Conservation (phyloP, 768 basidiomycete species). For the Hebeloma cylindrosporum region DNA sequence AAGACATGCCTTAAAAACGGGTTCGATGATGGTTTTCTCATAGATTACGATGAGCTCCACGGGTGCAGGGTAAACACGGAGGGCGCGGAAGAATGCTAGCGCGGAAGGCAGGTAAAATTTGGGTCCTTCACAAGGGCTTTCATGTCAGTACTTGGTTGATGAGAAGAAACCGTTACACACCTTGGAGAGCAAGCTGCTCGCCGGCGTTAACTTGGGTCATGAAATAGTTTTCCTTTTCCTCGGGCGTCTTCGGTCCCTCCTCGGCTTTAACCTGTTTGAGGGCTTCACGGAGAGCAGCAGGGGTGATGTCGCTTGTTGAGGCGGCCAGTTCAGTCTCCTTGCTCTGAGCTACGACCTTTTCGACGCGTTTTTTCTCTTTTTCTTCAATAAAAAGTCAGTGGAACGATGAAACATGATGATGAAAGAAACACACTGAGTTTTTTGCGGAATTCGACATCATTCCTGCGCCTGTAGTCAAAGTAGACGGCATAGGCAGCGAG, state of each 20-base stretch:
- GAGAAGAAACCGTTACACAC: conserved; percentile 41
- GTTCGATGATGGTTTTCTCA: conserved; percentile 82
- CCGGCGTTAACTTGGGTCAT: conserved; percentile 87
- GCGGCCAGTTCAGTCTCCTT: conserved; percentile 39
- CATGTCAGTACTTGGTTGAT: conserved; percentile 1
- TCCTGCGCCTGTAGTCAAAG: conserved; percentile 94
- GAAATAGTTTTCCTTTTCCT: conserved; percentile 87
- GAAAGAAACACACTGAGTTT: conserved; percentile 65
- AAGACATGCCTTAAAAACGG: conserved; percentile 69
- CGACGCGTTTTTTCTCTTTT: conserved; percentile 89
- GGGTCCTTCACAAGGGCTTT: conserved; percentile 59
- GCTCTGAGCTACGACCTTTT: conserved; percentile 60
- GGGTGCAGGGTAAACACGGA: conserved; percentile 92
- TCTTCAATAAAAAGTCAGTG: conserved; percentile 45
- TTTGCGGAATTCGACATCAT: conserved; percentile 84
- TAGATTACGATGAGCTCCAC: conserved; percentile 95
- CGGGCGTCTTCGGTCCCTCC: conserved; percentile 60
- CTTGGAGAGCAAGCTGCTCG: conserved; percentile 77
- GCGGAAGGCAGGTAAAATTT: conserved; percentile 78
- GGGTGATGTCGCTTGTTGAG: conserved; percentile 33
- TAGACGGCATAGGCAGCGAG: conserved; percentile 83
- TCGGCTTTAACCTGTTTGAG: conserved; percentile 70
- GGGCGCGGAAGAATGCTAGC: conserved; percentile 87
- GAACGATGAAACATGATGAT: conserved; percentile 14
- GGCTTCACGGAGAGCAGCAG: conserved; percentile 60